A percentile compares a stretch with the other conserved stretches of the same genome.
Conservation (phyloP, 106 monocot species). For the Narthecium ossifragum region DNA sequence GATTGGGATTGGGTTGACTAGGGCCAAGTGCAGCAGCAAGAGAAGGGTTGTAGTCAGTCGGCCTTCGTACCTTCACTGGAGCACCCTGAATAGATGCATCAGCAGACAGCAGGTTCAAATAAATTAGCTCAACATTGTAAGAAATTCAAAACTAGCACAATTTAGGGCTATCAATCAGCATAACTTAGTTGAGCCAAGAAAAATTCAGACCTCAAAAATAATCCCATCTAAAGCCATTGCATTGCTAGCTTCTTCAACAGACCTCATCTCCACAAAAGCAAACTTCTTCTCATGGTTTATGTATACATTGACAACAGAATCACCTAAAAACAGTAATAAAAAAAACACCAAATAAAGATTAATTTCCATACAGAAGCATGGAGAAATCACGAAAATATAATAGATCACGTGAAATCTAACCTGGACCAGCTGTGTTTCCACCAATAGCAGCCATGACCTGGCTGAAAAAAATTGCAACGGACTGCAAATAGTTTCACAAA, state of each 20-base stretch:
- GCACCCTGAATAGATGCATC: constrained; percentile 42
- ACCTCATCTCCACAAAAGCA: constrained; percentile 99
- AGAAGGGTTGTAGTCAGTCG: constrained; percentile 55
- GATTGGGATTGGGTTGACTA: constrained; percentile 51
- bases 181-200: background rate
- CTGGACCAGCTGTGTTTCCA: constrained; percentile 96
- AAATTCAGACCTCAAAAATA: constrained; percentile 79
- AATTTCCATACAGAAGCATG: background rate
- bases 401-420: too few species aligned
- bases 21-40: constrained; percentile 55
- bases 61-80: constrained; percentile 82
- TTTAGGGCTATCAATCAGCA: too few species aligned
- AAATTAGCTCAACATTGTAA: too few species aligned
- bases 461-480: constrained; percentile 89
- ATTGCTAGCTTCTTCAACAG: constrained; percentile 98
- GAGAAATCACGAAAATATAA: too few species aligned
- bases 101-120: too few species aligned
- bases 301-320: constrained; percentile 97
- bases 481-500: constrained; percentile 34
- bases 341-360: background rate
- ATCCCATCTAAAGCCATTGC: constrained; percentile 99
- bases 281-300: constrained; percentile 99
- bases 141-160: too few species aligned
- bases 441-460: constrained; percentile 94
- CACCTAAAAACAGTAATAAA: constrained; percentile 38